Percentiles rank a stretch among this genome's conserved stretches.
Evolutionary conservation across 2,329 filamentous ascomycete genomes (phyloP).

Genomic region (Diatrype stigma): DNA sequence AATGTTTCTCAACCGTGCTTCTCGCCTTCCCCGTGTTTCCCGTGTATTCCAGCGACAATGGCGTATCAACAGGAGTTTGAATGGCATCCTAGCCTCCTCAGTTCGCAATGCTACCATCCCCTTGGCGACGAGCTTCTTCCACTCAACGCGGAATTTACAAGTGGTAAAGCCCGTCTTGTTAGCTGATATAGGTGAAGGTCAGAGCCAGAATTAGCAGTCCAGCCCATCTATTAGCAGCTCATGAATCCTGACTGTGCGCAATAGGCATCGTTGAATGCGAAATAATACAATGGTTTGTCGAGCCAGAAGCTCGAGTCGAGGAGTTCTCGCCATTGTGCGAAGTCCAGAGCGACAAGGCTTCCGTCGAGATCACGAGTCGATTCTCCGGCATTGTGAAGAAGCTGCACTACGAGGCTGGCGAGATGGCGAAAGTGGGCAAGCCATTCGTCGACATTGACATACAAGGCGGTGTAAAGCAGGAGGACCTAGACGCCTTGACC

Average conservation of each 20-base stretch:
- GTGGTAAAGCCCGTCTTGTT: slow-evolving; percentile 75
- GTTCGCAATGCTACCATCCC: slow-evolving; percentile 23
- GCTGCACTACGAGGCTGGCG: slow-evolving; percentile 89
- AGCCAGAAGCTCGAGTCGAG: slow-evolving; percentile 90
- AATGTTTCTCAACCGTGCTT: slow-evolving; percentile 55
- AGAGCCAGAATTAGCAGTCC: slow-evolving; percentile 3
- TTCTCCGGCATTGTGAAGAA: slow-evolving; percentile 96
- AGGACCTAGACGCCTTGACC: slow-evolving; percentile 45
- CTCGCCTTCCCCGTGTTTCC: slow-evolving; percentile 46
- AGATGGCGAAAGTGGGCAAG: slow-evolving; percentile 94
- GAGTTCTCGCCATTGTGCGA: slow-evolving; percentile 98
- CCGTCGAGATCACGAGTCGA: slow-evolving; percentile 86
- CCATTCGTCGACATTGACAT: slow-evolving; percentile 94
- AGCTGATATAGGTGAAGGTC: slow-evolving; percentile 84
- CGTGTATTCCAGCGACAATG: slow-evolving; percentile 48
- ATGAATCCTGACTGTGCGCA: slow-evolving; percentile 14
- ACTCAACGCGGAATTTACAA: slow-evolving; percentile 43
- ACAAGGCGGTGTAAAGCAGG: slow-evolving; percentile 66
- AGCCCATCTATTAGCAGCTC: not conserved
- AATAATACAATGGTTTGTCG: slow-evolving; percentile 99
- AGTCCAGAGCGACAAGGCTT: slow-evolving; percentile 96
- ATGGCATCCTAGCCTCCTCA: slow-evolving; percentile 29
- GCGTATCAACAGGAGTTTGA: slow-evolving; percentile 38
- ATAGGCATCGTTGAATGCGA: slow-evolving; percentile 95
- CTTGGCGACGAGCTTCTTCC: slow-evolving; percentile 39